These are phyloP conservation scores for Aspergillus texensis DNA, from an alignment of 2,329 filamentous ascomycete genomes.

Conservation along the genomic window DNA sequence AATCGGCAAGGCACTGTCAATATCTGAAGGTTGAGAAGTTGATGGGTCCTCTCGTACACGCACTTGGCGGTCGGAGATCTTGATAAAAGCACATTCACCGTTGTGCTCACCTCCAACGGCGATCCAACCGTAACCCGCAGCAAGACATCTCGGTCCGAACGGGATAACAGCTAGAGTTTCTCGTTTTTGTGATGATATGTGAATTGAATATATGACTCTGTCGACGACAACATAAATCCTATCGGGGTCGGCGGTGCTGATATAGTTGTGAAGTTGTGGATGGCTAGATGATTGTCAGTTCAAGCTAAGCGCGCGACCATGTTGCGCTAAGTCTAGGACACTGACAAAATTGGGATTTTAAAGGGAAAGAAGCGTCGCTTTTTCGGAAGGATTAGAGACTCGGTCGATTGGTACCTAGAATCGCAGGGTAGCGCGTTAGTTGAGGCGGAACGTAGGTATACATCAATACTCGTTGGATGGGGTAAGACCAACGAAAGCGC, in stretches of 20 bases:
- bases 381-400: slow-evolving; percentile 62
- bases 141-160: slow-evolving; percentile 79
- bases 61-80: slow-evolving; percentile 51
- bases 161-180: slow-evolving; percentile 72
- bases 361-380: slow-evolving; percentile 70
- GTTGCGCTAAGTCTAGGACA: slow-evolving; percentile 25
- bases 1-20: slow-evolving; percentile 61
- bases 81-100: slow-evolving; percentile 83
- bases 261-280: slow-evolving; percentile 74
- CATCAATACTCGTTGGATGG: slow-evolving; percentile 11
- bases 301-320: not conserved
- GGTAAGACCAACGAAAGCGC: slow-evolving; percentile 37
- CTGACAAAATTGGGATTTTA: slow-evolving; percentile 67
- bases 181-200: slow-evolving; percentile 69
- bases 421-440: slow-evolving; percentile 17
- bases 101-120: slow-evolving; percentile 83
- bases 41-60: slow-evolving; percentile 43
- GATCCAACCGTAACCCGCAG: slow-evolving; percentile 84
- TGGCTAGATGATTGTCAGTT: slow-evolving; percentile 37
- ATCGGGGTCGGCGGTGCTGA: slow-evolving; percentile 76
- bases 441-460: slow-evolving; percentile 13
- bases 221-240: slow-evolving; percentile 84
- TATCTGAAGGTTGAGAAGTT: slow-evolving; percentile 45
- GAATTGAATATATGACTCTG: slow-evolving; percentile 71
- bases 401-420: slow-evolving; percentile 65